These are phyloP conservation scores for Suillus subaureus DNA, from an alignment of 768 basidiomycete species.

Conservation along the genomic window DNA sequence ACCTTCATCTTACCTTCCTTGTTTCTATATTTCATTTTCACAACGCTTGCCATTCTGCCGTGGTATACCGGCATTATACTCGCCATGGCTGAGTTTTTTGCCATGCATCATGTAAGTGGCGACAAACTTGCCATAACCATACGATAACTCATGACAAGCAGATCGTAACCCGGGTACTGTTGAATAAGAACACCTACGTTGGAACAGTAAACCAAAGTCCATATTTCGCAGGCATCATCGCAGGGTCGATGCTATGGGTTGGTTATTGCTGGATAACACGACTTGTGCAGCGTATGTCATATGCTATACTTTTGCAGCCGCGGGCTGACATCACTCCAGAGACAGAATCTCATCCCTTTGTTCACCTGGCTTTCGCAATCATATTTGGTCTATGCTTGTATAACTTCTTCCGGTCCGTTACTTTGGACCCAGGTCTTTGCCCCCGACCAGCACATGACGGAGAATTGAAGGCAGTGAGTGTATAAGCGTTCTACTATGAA, in stretches of 20 bases:
- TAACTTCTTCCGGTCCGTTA: constrained; percentile 91
- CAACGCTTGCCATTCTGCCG: constrained; percentile 78
- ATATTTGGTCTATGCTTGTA: constrained; percentile 72
- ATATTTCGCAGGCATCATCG: constrained; percentile 92
- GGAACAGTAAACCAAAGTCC: constrained; percentile 86
- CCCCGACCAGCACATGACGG: constrained; percentile 80
- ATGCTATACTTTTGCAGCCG: background rate
- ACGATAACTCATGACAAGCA: constrained; percentile 28
- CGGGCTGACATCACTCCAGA: constrained; percentile 44
- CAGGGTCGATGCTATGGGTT: constrained; percentile 85
- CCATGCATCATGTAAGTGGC: constrained; percentile 86
- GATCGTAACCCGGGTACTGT: constrained; percentile 84
- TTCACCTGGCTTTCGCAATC: constrained; percentile 78
- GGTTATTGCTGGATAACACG: constrained; percentile 79
- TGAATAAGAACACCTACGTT: constrained; percentile 80
- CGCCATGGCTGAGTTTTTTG: constrained; percentile 85
- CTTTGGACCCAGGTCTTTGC: constrained; percentile 87
- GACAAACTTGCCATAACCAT: background rate
- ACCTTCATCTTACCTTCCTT: constrained; percentile 80
- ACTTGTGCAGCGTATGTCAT: constrained; percentile 64
- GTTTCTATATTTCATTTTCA: constrained; percentile 83
- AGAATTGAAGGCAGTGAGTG: constrained; percentile 82
- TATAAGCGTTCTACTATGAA: background rate
- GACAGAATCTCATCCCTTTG: constrained; percentile 72
- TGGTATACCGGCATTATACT: constrained; percentile 90